phyloP scores from a whole-genome alignment of 2,329 filamentous ascomycete genomes.

The Ophidiomyces ophidiicola region DNA sequence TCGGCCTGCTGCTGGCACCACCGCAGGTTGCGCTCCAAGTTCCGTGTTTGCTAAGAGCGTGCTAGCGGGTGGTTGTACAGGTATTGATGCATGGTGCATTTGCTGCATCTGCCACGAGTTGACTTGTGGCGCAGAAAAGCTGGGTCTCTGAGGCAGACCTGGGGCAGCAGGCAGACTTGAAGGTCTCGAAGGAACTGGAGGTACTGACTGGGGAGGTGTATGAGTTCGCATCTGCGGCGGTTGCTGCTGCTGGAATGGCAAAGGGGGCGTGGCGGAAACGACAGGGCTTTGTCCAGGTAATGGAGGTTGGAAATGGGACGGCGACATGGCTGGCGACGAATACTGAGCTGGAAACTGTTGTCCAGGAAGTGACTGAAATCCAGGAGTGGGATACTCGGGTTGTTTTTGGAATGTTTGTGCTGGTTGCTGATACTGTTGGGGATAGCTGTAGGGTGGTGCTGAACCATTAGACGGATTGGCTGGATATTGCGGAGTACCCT shows the following conservation, averaged over 20 bases:
- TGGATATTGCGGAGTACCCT: slow-evolving; percentile 33
- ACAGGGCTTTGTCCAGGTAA: slow-evolving; percentile 26
- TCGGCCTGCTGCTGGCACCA: slow-evolving; percentile 39
- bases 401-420: slow-evolving; percentile 19
- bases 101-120: slow-evolving; percentile 45
- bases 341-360: slow-evolving; percentile 27
- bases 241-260: slow-evolving; percentile 33
- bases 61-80: slow-evolving; percentile 22
- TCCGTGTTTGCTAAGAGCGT: neutral
- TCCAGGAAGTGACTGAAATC: slow-evolving; percentile 28
- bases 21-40: slow-evolving; percentile 19
- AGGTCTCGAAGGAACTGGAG: slow-evolving; percentile 37
- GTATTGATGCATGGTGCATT: slow-evolving; percentile 42
- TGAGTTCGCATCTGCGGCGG: slow-evolving; percentile 33
- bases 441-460: slow-evolving; percentile 28
- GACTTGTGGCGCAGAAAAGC: slow-evolving; percentile 43
- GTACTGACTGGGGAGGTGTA: slow-evolving; percentile 31
- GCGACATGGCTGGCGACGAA: slow-evolving; percentile 24
- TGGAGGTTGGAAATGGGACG: slow-evolving; percentile 21
- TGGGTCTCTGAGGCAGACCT: slow-evolving; percentile 49
- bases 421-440: slow-evolving; percentile 34
- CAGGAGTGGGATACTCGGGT: slow-evolving; percentile 18
- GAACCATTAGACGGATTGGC: slow-evolving; percentile 37
- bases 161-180: slow-evolving; percentile 42
- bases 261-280: slow-evolving; percentile 31